Conservation (phyloP, 1,139 yeast species). For the Meyerozyma smithsonii region DNA sequence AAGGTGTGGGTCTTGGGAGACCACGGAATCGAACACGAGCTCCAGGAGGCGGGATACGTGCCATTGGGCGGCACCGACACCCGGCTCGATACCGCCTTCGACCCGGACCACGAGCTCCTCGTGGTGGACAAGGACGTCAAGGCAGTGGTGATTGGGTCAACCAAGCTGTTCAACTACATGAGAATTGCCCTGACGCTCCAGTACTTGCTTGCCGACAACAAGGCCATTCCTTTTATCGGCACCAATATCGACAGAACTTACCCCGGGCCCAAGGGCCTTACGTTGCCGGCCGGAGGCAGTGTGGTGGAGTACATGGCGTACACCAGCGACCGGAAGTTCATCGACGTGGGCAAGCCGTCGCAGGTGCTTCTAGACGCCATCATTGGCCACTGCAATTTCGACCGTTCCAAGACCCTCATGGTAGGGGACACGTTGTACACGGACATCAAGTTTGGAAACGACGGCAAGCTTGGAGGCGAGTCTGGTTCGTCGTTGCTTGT, state of each 20-base stretch:
- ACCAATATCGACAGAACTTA: conserved; percentile 38
- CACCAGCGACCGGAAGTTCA: conserved; percentile 28
- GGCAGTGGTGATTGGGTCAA: conserved; percentile 40
- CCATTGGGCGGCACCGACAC: conserved; percentile 71
- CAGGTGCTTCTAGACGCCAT: conserved; percentile 22
- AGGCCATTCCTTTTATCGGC: conserved; percentile 34
- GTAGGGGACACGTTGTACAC: conserved; percentile 43
- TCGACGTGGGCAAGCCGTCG: conserved; percentile 40
- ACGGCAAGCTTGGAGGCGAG: conserved; percentile 28
- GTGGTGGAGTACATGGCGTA: conserved; percentile 37
- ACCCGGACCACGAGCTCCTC: conserved; percentile 44
- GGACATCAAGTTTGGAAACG: conserved; percentile 42
- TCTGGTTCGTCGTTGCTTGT: conserved; percentile 31
- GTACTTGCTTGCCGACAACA: conserved; percentile 30
- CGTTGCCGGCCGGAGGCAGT: conserved; percentile 41
- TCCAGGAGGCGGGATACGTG: conserved; percentile 60
- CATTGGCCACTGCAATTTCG: conserved; percentile 1
- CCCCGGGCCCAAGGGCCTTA: conserved; percentile 36
- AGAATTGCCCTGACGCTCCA: conserved; percentile 36
- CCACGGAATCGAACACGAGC: conserved; percentile 71
- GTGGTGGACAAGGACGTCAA: conserved; percentile 35
- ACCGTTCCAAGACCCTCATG: conserved; percentile 26
- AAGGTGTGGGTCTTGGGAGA: conserved; percentile 89
- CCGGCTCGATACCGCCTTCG: conserved; percentile 25
- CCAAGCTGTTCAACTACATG: conserved; percentile 35